phyloP scores from a whole-genome alignment of 2,329 filamentous ascomycete genomes.

The Fusarium domesticum region DNA sequence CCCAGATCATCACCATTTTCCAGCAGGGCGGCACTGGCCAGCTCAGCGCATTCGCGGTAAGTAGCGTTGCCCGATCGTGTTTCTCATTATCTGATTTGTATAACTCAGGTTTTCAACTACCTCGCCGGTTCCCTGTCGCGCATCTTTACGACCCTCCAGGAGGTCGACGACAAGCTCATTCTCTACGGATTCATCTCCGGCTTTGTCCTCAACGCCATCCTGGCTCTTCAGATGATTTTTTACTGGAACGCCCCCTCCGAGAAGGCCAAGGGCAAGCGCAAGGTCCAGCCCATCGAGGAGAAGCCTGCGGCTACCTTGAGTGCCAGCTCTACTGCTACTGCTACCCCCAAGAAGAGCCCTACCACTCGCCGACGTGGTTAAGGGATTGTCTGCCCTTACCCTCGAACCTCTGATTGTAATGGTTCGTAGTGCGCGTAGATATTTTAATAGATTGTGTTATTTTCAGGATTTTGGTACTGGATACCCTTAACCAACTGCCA shows the following conservation, averaged over 20 bases:
- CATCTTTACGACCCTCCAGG: slow-evolving; percentile 96
- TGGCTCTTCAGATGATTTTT: slow-evolving; percentile 88
- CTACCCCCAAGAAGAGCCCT: slow-evolving; percentile 41
- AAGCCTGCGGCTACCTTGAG: slow-evolving; percentile 29
- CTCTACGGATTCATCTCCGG: slow-evolving; percentile 92
- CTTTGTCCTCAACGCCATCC: slow-evolving; percentile 81
- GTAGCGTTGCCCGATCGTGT: slow-evolving; percentile 42
- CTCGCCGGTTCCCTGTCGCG: slow-evolving; percentile 86
- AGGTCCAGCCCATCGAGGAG: slow-evolving; percentile 30
- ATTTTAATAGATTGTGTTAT: not conserved
- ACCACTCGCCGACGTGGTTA: slow-evolving; percentile 45
- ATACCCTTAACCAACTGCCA: too few species aligned
- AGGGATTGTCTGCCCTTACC: slow-evolving; percentile 20
- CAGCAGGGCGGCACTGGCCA: slow-evolving; percentile 86
- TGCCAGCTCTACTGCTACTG: slow-evolving; percentile 23
- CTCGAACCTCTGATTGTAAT: slow-evolving; percentile 17
- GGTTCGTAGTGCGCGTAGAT: not conserved
- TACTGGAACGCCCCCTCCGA: slow-evolving; percentile 79
- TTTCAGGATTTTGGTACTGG: not conserved
- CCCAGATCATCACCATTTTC: slow-evolving; percentile 87
- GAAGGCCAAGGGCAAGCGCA: slow-evolving; percentile 44
- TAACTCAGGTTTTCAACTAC: slow-evolving; percentile 88
- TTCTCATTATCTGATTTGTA: slow-evolving; percentile 10
- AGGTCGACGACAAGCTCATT: slow-evolving; percentile 95
- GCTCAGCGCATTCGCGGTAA: slow-evolving; percentile 91